Conservation (phyloP, 352 stramenopile species). For the Aphanomyces astaci region DNA sequence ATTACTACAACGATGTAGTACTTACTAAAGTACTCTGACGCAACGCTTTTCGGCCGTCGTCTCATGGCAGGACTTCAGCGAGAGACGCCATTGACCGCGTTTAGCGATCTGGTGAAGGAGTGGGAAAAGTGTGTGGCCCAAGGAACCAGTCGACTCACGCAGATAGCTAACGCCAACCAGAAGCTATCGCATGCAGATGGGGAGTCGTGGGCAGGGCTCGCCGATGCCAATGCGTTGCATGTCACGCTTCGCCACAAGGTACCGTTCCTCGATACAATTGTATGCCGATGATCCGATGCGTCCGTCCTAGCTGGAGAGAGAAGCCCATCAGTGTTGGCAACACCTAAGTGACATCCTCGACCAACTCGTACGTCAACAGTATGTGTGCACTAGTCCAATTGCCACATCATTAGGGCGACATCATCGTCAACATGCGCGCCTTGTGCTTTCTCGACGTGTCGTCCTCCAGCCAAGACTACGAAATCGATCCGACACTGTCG, state of each 20-base stretch:
- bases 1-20: background rate
- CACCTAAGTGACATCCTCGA: background rate
- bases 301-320: conserved; percentile 11
- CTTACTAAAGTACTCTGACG: background rate
- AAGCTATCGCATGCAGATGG: conserved; percentile 19
- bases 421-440: background rate
- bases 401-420: conserved; percentile 1
- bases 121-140: conserved; percentile 13
- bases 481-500: conserved; percentile 4
- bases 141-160: conserved; percentile 11
- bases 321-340: conserved; percentile 13
- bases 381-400: too few relatives aligned
- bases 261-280: background rate
- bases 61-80: background rate
- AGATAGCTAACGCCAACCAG: conserved; percentile 20
- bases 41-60: background rate
- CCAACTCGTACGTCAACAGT: background rate
- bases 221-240: conserved; percentile 6
- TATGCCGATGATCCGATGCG: background rate
- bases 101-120: conserved; percentile 9
- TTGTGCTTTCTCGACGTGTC: background rate
- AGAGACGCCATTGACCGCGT: background rate
- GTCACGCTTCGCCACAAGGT: conserved; percentile 12
- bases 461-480: background rate
- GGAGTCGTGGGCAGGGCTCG: conserved; percentile 11